Evolutionary conservation across 805 yeast species (phyloP), one percentile per base, ranked within the genome.

Genomic region (Candida chauliodis): DNA sequence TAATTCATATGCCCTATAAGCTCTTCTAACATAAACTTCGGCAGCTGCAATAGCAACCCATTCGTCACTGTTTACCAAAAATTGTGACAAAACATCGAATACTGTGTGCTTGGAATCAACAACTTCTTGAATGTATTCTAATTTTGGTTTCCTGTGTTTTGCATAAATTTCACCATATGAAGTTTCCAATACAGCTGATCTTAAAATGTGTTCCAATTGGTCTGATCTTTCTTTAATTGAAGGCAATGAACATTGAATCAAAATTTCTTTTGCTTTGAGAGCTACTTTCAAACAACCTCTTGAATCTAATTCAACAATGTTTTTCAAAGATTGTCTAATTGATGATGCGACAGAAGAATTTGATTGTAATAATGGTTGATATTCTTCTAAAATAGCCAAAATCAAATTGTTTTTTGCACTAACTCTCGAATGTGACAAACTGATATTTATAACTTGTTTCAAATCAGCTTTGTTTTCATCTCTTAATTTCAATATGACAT

Each of bases 41-140:
- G 95, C 88, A 25, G 99, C 98, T 25, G 99, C 98, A 48, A 91
- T 78, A 3, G 91, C 84, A 44, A 93, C 91, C 74, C 87, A 86
- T 34, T 84, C 85, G 55, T 95, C 97, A 9, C 75, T 55, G 51
- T 87, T 84, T 39, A 76, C 78, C 66, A 93, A 78, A 67, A 93
- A 93, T 66, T 88, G 97, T 31, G 95, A 76, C 60, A 93, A 76
- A 26, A 95, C 98, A 59, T 93, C 99, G 60, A 91, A 93, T 14
- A 93, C 97, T 43, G 91, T 87, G 67, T 87, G 95, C 60, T 86
- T 90, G 36, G 98, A 90, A 58, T 93, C 99, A 50, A 93, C 90
- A 41, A 93, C 93, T 62, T 93, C 98, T 47, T 83, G 79, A 50
- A 93, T 76, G 42, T 86, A 73, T 26, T 81, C 81, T 55, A 84